These are phyloP conservation scores for Botrytis aclada DNA, from an alignment of 2,329 filamentous ascomycete genomes.

Conservation along the genomic window DNA sequence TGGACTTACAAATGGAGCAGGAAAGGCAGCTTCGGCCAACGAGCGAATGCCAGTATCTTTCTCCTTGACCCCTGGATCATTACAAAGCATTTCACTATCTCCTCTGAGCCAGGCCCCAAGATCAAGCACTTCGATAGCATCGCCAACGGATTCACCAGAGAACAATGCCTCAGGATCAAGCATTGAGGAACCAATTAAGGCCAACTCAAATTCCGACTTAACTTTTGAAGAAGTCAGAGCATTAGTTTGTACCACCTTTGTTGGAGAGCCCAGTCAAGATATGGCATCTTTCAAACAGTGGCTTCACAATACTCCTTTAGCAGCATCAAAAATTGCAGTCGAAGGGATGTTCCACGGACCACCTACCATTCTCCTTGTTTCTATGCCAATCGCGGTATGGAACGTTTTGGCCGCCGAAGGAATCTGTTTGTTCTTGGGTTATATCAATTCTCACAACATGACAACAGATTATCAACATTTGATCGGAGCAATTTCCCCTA, in stretches of 20 bases:
- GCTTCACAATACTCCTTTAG: constrained; percentile 57
- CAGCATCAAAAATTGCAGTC: constrained; percentile 57
- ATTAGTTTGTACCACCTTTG: constrained; percentile 65
- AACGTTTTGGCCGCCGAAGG: constrained; percentile 64
- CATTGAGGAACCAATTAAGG: constrained; percentile 30
- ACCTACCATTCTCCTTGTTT: constrained; percentile 63
- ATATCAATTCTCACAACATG: constrained; percentile 66
- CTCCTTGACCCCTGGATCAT: constrained; percentile 53
- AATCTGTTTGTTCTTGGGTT: constrained; percentile 63
- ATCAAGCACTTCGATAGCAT: constrained; percentile 37
- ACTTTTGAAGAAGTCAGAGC: constrained; percentile 61
- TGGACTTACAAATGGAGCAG: constrained; percentile 47
- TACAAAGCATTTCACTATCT: constrained; percentile 52
- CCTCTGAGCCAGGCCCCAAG: constrained; percentile 32
- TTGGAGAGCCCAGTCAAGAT: constrained; percentile 62
- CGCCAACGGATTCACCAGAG: constrained; percentile 33
- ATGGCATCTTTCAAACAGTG: constrained; percentile 66
- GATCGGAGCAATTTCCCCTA: constrained; percentile 45
- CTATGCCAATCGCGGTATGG: constrained; percentile 63
- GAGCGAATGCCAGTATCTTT: constrained; percentile 51
- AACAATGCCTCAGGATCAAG: constrained; percentile 28
- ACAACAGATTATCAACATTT: constrained; percentile 60
- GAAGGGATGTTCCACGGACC: constrained; percentile 68
- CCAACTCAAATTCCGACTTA: constrained; percentile 45
- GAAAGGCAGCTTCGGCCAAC: constrained; percentile 36